phyloP scores from a whole-genome alignment of 805 yeast species.

The Candida sithepensis region DNA sequence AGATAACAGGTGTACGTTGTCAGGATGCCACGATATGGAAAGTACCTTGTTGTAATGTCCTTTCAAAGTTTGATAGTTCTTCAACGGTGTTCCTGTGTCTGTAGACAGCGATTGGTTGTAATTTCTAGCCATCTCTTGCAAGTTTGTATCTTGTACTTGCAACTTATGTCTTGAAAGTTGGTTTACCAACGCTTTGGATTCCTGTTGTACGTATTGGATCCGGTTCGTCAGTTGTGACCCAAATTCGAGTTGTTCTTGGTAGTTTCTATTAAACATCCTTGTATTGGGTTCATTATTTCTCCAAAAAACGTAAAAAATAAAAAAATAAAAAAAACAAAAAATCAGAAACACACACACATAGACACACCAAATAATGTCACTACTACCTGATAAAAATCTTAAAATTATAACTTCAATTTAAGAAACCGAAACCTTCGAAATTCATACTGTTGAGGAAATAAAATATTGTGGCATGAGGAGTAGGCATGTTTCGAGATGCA shows the following conservation, averaged over 20 bases:
- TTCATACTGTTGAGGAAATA: no score
- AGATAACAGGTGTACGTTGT: conserved; percentile 58
- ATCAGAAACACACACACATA: no score
- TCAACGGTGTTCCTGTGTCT: no score
- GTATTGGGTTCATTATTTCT: no score
- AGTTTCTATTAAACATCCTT: conserved; percentile 7
- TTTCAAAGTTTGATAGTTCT: conserved; percentile 33
- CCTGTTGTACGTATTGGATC: conserved; percentile 24
- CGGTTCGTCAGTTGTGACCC: conserved; percentile 18
- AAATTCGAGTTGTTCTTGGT: conserved; percentile 24
- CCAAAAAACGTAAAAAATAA: neutral
- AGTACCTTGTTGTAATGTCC: conserved; percentile 77
- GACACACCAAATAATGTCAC: no score
- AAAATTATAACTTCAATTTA: no score
- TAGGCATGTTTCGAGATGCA: no score
- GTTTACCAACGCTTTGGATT: conserved; percentile 22
- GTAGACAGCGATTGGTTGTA: conserved; percentile 11
- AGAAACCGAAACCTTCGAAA: no score
- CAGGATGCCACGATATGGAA: conserved; percentile 64
- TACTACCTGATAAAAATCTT: no score
- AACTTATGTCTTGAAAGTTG: conserved; percentile 27
- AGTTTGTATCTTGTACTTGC: conserved; percentile 25
- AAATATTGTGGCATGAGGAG: no score
- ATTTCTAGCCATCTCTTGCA: conserved; percentile 24
- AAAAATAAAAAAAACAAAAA: neutral